These are phyloP conservation scores for Xylariales sp. DNA, from an alignment of 2,329 filamentous ascomycete genomes.

Conservation along the genomic window DNA sequence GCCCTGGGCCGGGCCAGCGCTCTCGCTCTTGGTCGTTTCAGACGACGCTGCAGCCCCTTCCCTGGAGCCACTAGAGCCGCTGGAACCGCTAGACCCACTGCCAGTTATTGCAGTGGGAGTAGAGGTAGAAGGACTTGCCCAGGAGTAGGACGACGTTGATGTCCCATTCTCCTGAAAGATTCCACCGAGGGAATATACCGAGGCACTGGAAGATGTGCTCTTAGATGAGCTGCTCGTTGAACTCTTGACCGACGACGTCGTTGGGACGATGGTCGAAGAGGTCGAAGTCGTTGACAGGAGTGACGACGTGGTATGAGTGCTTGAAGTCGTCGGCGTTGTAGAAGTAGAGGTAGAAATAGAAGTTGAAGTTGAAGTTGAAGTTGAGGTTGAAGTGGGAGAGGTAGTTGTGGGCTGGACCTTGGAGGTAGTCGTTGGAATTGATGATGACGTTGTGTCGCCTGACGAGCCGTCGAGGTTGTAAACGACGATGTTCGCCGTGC, in stretches of 20 bases:
- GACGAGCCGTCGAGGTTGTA: conserved; percentile 42
- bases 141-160: conserved; percentile 12
- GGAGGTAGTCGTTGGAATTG: conserved; percentile 27
- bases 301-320: conserved; percentile 13
- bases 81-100: conserved; percentile 8
- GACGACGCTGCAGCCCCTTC: conserved; percentile 25
- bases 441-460: conserved; percentile 23
- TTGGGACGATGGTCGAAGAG: conserved; percentile 10
- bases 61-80: not conserved
- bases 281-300: conserved; percentile 2
- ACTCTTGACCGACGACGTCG: conserved; percentile 13
- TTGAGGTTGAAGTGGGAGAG: conserved; percentile 12
- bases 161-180: conserved; percentile 52
- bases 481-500: conserved; percentile 63
- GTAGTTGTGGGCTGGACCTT: conserved; percentile 16
- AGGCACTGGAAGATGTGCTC: conserved; percentile 11
- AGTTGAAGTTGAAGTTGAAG: conserved; percentile 18
- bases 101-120: conserved; percentile 23
- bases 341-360: conserved; percentile 19
- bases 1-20: conserved; percentile 38
- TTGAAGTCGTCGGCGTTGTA: conserved; percentile 12
- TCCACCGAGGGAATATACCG: conserved; percentile 29
- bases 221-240: conserved; percentile 9
- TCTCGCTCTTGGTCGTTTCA: conserved; percentile 40
- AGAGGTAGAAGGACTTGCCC: conserved; percentile 15